Conservation (phyloP, 176 grass and related monocot species). For the Cenchrus fungigraminus region DNA sequence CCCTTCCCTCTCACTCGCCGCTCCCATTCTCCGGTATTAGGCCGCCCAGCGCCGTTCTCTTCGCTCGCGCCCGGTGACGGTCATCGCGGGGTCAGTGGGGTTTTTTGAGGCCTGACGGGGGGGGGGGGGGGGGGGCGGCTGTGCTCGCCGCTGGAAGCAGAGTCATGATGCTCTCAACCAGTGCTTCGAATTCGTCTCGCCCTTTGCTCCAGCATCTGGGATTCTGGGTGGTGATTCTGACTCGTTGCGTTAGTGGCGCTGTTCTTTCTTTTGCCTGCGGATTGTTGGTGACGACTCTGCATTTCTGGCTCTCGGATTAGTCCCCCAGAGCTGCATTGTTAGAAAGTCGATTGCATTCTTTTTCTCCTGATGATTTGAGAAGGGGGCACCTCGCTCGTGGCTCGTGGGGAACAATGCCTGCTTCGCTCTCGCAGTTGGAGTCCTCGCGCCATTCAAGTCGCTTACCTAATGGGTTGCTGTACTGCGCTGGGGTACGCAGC, state of each 20-base stretch:
- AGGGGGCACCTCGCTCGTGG: neutral
- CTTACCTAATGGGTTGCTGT: slow-evolving; percentile 36
- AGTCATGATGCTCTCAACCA: neutral
- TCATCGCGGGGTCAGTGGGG: neutral
- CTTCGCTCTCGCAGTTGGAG: neutral
- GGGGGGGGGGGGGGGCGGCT: neutral
- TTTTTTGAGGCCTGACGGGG: too few relatives aligned
- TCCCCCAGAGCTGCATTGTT: neutral
- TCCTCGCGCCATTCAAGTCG: slow-evolving; percentile 53
- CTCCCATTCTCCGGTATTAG: neutral
- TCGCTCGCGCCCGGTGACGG: neutral
- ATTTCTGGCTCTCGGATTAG: neutral
- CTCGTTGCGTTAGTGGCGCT: neutral
- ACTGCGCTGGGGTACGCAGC: neutral
- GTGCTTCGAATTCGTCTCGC: neutral
- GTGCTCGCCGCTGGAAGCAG: neutral
- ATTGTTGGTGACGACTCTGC: neutral
- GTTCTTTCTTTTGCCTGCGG: neutral
- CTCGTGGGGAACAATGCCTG: slow-evolving; percentile 16
- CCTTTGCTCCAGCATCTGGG: neutral
- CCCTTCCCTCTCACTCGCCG: neutral
- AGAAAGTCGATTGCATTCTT: neutral
- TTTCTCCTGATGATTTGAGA: neutral
- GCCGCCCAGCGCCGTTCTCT: neutral
- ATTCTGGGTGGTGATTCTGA: neutral